Percentiles rank a stretch among this genome's conserved stretches.
phyloP scores from a whole-genome alignment of 2,329 filamentous ascomycete genomes.

The Fusarium falciforme region DNA sequence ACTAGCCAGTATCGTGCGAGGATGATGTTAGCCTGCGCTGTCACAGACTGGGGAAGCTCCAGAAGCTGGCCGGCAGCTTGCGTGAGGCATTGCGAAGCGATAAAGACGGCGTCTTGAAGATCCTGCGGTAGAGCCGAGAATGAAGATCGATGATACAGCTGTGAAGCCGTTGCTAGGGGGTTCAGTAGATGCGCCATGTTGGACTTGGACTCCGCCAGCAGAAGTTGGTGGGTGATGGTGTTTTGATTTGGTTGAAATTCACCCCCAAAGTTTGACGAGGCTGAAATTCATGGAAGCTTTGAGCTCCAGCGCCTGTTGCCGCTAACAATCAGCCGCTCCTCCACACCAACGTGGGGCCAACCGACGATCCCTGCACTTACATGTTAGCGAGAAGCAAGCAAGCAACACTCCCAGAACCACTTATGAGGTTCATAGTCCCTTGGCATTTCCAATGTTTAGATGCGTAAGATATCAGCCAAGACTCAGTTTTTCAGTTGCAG shows the following conservation, averaged over 20 bases:
- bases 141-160: slow-evolving; percentile 69
- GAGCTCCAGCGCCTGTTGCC: slow-evolving; percentile 16
- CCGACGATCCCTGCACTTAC: slow-evolving; percentile 14
- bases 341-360: slow-evolving; percentile 11
- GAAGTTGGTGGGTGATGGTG: background rate
- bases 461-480: background rate
- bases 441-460: background rate
- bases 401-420: background rate
- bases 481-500: background rate
- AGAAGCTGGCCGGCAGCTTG: slow-evolving; percentile 85
- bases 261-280: slow-evolving; percentile 35
- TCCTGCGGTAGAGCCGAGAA: slow-evolving; percentile 72
- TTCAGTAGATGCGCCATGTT: slow-evolving; percentile 74
- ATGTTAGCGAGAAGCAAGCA: background rate
- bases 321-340: slow-evolving; percentile 12
- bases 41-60: slow-evolving; percentile 84
- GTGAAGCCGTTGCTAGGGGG: slow-evolving; percentile 76
- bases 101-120: slow-evolving; percentile 78
- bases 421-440: background rate
- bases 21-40: slow-evolving; percentile 85
- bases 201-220: background rate
- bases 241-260: slow-evolving; percentile 8
- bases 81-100: slow-evolving; percentile 77
- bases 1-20: slow-evolving; percentile 84
- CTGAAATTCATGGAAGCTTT: slow-evolving; percentile 26